A percentile compares a stretch with the other conserved stretches of the same genome.
phyloP scores from a whole-genome alignment of 2,329 filamentous ascomycete species.

The Lasiodiplodia sp. region DNA sequence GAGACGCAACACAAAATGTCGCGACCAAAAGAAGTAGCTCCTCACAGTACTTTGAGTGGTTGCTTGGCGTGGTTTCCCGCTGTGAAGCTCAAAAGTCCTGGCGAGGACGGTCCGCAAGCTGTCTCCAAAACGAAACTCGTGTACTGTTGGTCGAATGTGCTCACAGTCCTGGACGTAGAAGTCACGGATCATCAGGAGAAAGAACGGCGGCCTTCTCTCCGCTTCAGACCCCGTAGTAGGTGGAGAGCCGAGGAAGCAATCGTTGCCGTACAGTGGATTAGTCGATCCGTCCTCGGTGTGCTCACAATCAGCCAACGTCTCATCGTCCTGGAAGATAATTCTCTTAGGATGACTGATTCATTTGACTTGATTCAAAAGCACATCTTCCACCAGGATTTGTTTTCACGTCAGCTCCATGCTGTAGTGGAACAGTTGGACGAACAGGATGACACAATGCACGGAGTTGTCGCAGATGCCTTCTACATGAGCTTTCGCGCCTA shows the following conservation, averaged over 20 bases:
- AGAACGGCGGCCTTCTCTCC: conserved; percentile 78
- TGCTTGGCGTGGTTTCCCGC: conserved; percentile 97
- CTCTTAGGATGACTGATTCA: conserved; percentile 89
- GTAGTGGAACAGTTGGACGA: conserved; percentile 90
- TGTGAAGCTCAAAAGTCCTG: conserved; percentile 83
- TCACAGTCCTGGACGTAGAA: conserved; percentile 90
- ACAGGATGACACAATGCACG: conserved; percentile 87
- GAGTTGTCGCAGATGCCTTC: conserved; percentile 95
- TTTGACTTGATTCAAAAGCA: conserved; percentile 92
- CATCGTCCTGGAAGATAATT: conserved; percentile 88
- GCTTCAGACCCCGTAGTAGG: conserved; percentile 81
- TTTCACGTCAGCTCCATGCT: conserved; percentile 82
- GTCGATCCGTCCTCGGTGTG: conserved; percentile 87
- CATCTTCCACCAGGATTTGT: conserved; percentile 89
- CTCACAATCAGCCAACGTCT: conserved; percentile 94
- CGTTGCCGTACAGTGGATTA: conserved; percentile 96
- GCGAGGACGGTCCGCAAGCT: conserved; percentile 70
- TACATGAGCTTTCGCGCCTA: conserved; percentile 98
- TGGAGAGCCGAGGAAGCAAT: conserved; percentile 97
- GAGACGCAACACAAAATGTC: conserved; percentile 96
- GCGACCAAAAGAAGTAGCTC: conserved; percentile 86
- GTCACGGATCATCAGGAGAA: conserved; percentile 71
- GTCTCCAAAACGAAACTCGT: conserved; percentile 86
- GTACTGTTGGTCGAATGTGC: conserved; percentile 98
- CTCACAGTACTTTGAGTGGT: conserved; percentile 90